Conservation (phyloP, 2,329 filamentous ascomycete genomes). For the Trichoderma simmonsii region DNA sequence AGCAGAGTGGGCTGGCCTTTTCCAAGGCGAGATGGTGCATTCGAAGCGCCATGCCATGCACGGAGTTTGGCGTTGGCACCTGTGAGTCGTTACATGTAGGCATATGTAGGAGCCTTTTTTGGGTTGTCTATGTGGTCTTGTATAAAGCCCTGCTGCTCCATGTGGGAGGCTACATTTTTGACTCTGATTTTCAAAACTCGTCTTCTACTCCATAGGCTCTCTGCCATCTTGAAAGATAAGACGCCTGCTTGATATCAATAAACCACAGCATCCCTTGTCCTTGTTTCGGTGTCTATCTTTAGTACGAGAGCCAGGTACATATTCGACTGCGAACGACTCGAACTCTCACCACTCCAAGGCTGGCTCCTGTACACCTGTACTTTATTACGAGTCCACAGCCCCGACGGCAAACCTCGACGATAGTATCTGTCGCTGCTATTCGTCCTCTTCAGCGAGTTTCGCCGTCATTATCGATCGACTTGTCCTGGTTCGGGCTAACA, state of each 20-base stretch:
- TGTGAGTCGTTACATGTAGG: background rate
- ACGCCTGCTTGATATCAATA: background rate
- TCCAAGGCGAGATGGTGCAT: background rate
- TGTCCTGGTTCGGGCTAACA: background rate
- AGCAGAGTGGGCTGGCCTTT: background rate
- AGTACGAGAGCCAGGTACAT: background rate
- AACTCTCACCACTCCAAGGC: background rate
- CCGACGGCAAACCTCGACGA: background rate
- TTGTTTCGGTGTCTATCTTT: background rate
- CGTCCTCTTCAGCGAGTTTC: background rate
- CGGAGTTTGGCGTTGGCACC: background rate
- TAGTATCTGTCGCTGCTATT: background rate
- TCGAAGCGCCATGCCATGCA: background rate
- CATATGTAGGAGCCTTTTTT: background rate
- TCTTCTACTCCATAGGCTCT: background rate
- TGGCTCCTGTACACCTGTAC: background rate
- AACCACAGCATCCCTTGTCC: background rate
- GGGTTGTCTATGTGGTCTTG: background rate
- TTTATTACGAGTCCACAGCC: background rate
- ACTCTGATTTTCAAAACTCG: background rate
- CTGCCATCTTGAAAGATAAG: background rate
- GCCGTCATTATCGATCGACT: conserved; percentile 6
- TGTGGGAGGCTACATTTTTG: background rate
- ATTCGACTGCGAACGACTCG: background rate
- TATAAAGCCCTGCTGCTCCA: conserved; percentile 13